A percentile compares a stretch with the other conserved stretches of the same genome.
phyloP scores from a whole-genome alignment of 306 rosid species.

The Amphicarpaea edgeworthii region DNA sequence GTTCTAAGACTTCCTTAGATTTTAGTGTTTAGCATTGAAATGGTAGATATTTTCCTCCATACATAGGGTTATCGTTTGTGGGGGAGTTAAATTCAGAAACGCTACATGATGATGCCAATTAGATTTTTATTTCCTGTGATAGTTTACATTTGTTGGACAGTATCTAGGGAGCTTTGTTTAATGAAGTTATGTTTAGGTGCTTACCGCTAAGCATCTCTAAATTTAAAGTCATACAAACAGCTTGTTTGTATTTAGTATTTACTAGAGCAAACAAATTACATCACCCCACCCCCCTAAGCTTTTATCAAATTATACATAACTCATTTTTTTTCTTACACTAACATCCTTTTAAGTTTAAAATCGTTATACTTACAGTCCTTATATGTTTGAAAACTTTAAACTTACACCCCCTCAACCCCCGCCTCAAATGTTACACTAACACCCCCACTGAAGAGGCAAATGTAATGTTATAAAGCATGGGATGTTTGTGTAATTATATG shows the following conservation, averaged over 20 bases:
- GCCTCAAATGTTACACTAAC: no score
- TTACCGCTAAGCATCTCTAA: background rate
- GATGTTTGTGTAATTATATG: no score
- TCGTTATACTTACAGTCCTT: no score
- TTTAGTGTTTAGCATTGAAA: slow-evolving; percentile 18
- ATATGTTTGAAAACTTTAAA: no score
- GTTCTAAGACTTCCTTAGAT: slow-evolving; percentile 8
- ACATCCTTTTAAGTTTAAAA: no score
- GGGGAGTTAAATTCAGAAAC: background rate
- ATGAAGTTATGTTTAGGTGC: background rate
- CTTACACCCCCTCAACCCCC: no score
- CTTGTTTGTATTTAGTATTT: slow-evolving; percentile 15
- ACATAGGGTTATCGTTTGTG: background rate
- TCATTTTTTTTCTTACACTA: no score
- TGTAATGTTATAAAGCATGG: no score
- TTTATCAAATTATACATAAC: no score
- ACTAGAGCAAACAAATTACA: no score
- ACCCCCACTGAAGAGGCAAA: no score
- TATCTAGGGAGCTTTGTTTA: background rate
- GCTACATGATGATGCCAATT: background rate
- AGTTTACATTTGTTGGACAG: background rate
- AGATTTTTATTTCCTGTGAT: background rate
- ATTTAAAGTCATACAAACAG: slow-evolving; percentile 2
- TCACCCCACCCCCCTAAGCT: no score
- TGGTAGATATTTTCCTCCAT: background rate